phyloP scores from a whole-genome alignment of 768 basidiomycete species.

The Boletellus ananas region DNA sequence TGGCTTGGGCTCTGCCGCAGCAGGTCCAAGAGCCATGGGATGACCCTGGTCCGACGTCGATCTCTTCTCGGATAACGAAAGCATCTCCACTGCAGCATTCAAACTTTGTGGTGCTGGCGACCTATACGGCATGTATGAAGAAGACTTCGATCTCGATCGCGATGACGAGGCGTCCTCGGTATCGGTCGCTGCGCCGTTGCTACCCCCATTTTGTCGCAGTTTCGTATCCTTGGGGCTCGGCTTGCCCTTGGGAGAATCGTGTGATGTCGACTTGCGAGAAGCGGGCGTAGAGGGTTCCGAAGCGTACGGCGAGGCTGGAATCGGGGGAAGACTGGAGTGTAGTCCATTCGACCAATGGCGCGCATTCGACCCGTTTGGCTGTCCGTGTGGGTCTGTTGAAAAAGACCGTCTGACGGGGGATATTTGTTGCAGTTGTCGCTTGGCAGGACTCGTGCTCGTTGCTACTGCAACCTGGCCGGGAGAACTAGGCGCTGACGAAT shows the following conservation, averaged over 20 bases:
- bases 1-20: conserved; percentile 22
- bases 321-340: conserved; percentile 48
- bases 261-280: conserved; percentile 44
- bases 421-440: conserved; percentile 22
- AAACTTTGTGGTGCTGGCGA: conserved; percentile 66
- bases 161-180: conserved; percentile 38
- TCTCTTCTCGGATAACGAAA: conserved; percentile 35
- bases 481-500: conserved; percentile 32
- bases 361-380: conserved; percentile 19
- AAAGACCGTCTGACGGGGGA: conserved; percentile 31
- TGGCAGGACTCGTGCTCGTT: conserved; percentile 21
- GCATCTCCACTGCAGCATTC: conserved; percentile 65
- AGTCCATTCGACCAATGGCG: conserved; percentile 34
- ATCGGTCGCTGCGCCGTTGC: conserved; percentile 26
- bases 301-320: conserved; percentile 64
- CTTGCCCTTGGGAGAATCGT: conserved; percentile 33
- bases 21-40: conserved; percentile 15
- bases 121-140: conserved; percentile 51
- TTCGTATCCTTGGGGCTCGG: conserved; percentile 34
- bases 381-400: conserved; percentile 29
- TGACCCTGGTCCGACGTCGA: conserved; percentile 29
- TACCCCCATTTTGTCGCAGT: conserved; percentile 23
- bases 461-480: conserved; percentile 29
- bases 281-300: conserved; percentile 60
- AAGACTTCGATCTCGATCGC: conserved; percentile 51